These are phyloP conservation scores for Solanum rostratum DNA, from an alignment of 257 asterid genomes.

Conservation along the genomic window DNA sequence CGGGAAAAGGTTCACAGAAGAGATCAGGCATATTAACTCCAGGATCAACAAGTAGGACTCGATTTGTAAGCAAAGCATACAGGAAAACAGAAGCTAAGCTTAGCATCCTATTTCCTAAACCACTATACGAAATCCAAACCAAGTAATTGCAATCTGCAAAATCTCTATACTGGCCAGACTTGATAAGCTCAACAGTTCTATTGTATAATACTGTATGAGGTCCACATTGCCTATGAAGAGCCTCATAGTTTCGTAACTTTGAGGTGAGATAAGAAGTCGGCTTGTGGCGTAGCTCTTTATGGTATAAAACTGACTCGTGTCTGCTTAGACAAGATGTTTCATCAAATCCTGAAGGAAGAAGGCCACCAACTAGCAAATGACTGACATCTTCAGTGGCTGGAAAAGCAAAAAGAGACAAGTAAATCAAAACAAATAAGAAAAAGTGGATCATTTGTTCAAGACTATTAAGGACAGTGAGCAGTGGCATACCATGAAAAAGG, in stretches of 20 bases:
- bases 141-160: constrained; percentile 49
- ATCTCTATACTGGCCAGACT: constrained; percentile 11
- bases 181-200: constrained; percentile 32
- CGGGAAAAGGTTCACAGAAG: constrained; percentile 86
- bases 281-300: constrained; percentile 13
- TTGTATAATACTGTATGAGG: constrained; percentile 55
- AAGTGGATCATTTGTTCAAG: background rate
- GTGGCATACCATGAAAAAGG: constrained; percentile 5
- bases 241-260: constrained; percentile 56
- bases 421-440: background rate
- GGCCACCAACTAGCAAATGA: constrained; percentile 38
- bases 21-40: constrained; percentile 53
- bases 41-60: constrained; percentile 63
- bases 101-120: constrained; percentile 64
- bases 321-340: constrained; percentile 62
- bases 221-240: constrained; percentile 62
- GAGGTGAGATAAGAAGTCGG: constrained; percentile 64
- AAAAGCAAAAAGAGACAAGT: background rate
- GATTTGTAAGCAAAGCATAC: constrained; percentile 62
- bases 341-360: constrained; percentile 56
- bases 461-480: too few species aligned
- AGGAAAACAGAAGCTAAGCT: constrained; percentile 68
- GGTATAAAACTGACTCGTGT: constrained; percentile 35
- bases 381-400: constrained; percentile 21
- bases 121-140: constrained; percentile 63